Base-by-base conservation (phyloP, 805 yeast species). In the Yamadazyma laniorum region DNA sequence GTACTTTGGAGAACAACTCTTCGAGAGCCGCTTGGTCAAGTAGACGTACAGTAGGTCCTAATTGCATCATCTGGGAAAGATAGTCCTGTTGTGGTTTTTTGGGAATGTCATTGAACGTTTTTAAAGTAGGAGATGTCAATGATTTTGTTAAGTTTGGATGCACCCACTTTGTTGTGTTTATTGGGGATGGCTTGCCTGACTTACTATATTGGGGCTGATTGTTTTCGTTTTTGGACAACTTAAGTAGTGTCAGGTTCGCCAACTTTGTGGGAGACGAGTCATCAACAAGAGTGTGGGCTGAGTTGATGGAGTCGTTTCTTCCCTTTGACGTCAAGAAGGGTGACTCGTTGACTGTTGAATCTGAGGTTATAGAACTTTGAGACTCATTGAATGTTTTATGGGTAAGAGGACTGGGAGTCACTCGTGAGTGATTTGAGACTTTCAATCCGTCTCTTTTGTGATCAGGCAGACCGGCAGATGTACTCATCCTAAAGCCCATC, bases 111-210 rank as follows among this genome's bases (percentile, higher is more conserved):
- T 19, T 14, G 16, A 40, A 35, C 4, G 48, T 38, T 19, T 38
- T 40, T 5, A 43, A n/a, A 13, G 32, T 39, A 13, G 47, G 47
- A 28, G 37, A 29, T 1, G 45, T 39, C 16, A 37, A 15, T 23
- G 38, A 36, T 17, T 42, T 39, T 2, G 19, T 13, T 18, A 43
- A 34, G 18, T 13, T 9, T 2, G 43, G 43, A 9, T n/a, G 33
- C 7, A 12, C 22, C 12, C 19, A 31, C 5, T 5, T 23, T 23
- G 29, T 34, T 16, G 16, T 22, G 16, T 11, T 11, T 15, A 13
- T 12, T 18, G 25, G 19, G 17, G 19, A 18, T 5, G 15, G 13
- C 17, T 14, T 16, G 4, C 16, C 18, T 16, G 28, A 19, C 11
- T 29, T n/a, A 23, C n/a, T 9, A 13, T 27, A 37, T 19, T 27